phyloP scores from a whole-genome alignment of 2,329 filamentous ascomycete species.

The Sphaerulina musiva region DNA sequence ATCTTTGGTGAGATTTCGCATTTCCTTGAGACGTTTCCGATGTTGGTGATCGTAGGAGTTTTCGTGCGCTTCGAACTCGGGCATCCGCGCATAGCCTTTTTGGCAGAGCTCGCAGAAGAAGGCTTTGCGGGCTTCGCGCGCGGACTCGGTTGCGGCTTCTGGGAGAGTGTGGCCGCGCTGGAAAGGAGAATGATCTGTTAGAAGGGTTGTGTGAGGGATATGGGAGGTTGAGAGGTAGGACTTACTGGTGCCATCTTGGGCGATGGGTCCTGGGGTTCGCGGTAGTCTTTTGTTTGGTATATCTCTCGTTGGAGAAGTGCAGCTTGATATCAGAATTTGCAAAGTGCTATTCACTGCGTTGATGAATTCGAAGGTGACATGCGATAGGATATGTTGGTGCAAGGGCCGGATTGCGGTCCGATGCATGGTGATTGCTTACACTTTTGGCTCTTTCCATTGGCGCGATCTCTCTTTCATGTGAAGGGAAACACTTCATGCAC shows the following conservation, averaged over 20 bases:
- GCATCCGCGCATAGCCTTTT: slow-evolving; percentile 91
- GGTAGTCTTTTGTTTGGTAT: neutral
- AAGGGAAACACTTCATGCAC: slow-evolving; percentile 2
- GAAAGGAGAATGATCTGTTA: neutral
- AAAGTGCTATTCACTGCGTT: too few relatives aligned
- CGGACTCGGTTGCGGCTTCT: slow-evolving; percentile 49
- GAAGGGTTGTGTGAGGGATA: neutral
- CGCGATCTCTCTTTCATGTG: slow-evolving; percentile 9
- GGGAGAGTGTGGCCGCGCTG: slow-evolving; percentile 30
- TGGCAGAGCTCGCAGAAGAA: slow-evolving; percentile 85
- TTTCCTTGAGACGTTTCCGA: slow-evolving; percentile 75
- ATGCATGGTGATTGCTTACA: neutral
- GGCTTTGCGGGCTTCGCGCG: slow-evolving; percentile 68
- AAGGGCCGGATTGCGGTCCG: neutral
- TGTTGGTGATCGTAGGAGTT: slow-evolving; percentile 93
- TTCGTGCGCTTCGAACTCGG: slow-evolving; percentile 93
- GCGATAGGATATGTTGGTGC: neutral
- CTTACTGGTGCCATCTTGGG: slow-evolving; percentile 8
- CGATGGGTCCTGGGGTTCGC: neutral
- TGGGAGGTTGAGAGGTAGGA: neutral
- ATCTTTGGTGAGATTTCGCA: slow-evolving; percentile 75
- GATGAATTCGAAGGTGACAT: neutral
- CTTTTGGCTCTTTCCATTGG: slow-evolving; percentile 1
- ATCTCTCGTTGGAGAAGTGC: neutral
- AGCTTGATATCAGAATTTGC: too few relatives aligned